Base-by-base conservation (phyloP, 2,329 filamentous ascomycete genomes). In the Scleromitrula shiraiana region DNA sequence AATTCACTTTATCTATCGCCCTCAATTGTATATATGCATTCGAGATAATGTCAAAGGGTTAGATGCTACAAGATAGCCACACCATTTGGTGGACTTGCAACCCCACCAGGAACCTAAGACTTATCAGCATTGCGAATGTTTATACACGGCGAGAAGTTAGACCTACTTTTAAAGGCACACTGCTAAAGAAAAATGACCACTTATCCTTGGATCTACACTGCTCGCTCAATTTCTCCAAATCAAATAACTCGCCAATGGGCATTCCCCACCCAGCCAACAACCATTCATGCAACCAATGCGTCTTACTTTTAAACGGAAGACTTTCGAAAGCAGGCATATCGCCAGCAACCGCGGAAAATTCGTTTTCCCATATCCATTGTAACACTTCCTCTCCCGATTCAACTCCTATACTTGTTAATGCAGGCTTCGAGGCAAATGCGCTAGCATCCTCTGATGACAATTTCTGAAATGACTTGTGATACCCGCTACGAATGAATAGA, bases 121-220 rank as follows among this genome's bases (percentile, higher is more conserved):
- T 29, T 29, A 12, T 29, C 7, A 29, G 26, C 12, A 29, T 12
- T 29, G n/a, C n/a, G n/a, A n/a, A n/a, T n/a, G n/a, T 12, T 29
- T 29, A 29, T 12, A 6, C 7, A 29, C 26, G 7, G 7, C 12
- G 26, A 29, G 7, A 7, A 6, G 12, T 19, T 7, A 1, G 26
- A 50, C 52, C 45, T 35, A 77, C 72, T 58, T 82, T 82, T 27
- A 80, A 64, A 0, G 80, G 78, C 12, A 69, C 70, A 52, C 76
- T 81, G 0, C 75, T 77, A 20, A 84, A 70, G 65, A 85, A 73
- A 58, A 84, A 85, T 5, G 69, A 74, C 66, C 78, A 83, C 26
- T 73, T 67, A 12, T 68, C 65, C 45, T 70, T 68, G 60, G 70
- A 67, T 59, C 70, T 70, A 59, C 79, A 80, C 40, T 75, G 70